Evolutionary conservation across 805 yeast genomes (phyloP).

Genomic region (Candida xyloterini): DNA sequence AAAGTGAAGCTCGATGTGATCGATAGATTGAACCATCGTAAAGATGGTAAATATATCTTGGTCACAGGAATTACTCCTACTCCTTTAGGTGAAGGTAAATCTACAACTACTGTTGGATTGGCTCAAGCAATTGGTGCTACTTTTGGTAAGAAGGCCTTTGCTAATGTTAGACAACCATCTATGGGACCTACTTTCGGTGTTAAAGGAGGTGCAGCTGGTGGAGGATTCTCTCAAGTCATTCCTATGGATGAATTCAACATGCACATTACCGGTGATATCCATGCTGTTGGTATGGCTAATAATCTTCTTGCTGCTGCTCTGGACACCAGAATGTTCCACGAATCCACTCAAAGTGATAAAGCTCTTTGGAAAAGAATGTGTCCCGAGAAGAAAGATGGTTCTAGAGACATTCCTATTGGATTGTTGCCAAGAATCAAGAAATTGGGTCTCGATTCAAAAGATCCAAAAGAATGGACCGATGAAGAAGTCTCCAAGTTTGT

Average conservation of each 20-base stretch:
- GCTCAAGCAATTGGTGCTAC: conserved; percentile 97
- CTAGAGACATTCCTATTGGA: conserved; percentile 71
- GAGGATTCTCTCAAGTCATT: conserved; percentile 95
- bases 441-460: conserved; percentile 75
- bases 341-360: conserved; percentile 71
- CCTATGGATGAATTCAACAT: conserved; percentile 99
- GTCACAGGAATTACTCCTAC: conserved; percentile 99
- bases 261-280: conserved; percentile 97
- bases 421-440: conserved; percentile 73
- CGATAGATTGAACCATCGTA: conserved; percentile 60
- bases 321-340: conserved; percentile 97
- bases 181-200: conserved; percentile 99
- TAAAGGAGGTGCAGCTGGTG: conserved; percentile 99
- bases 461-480: conserved; percentile 75
- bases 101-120: conserved; percentile 92
- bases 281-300: conserved; percentile 92
- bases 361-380: conserved; percentile 83
- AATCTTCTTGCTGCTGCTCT: conserved; percentile 94
- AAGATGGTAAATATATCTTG: conserved; percentile 81
- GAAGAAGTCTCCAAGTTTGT: conserved; percentile 77
- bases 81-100: conserved; percentile 96
- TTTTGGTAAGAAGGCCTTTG: conserved; percentile 76
- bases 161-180: conserved; percentile 95
- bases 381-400: conserved; percentile 75
- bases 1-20: conserved; percentile 71